These are phyloP conservation scores for Aaosphaeria pasadenensis DNA, from an alignment of 2,329 filamentous ascomycete species.

Conservation along the genomic window DNA sequence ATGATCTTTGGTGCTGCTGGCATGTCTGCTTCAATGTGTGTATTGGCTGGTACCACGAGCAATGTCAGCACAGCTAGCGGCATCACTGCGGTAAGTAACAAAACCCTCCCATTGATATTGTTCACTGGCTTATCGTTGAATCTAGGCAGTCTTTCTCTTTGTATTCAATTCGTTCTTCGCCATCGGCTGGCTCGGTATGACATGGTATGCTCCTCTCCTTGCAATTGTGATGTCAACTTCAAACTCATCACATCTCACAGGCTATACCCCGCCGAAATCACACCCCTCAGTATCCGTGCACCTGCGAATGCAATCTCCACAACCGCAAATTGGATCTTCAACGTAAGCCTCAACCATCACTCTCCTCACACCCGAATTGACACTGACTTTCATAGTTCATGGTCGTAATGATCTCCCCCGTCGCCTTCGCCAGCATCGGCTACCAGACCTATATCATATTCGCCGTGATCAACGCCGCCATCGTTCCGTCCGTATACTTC, in stretches of 20 bases:
- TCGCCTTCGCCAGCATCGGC: slow-evolving; percentile 55
- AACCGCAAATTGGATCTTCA: slow-evolving; percentile 79
- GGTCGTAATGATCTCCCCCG: slow-evolving; percentile 65
- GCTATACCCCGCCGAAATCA: slow-evolving; percentile 68
- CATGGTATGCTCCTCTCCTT: slow-evolving; percentile 42
- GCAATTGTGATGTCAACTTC: slow-evolving; percentile 5
- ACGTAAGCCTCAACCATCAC: slow-evolving; percentile 34
- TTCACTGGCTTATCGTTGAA: slow-evolving; percentile 9
- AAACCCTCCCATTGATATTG: slow-evolving; percentile 1
- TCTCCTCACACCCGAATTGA: slow-evolving; percentile 22
- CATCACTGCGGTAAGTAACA: slow-evolving; percentile 49
- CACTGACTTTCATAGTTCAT: slow-evolving; percentile 47
- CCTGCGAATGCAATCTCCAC: slow-evolving; percentile 85
- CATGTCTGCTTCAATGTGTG: slow-evolving; percentile 33
- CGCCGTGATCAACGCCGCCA: slow-evolving; percentile 55
- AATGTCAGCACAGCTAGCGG: slow-evolving; percentile 26
- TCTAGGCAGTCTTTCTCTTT: slow-evolving; percentile 73
- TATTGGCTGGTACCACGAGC: slow-evolving; percentile 32
- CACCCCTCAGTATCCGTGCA: slow-evolving; percentile 82
- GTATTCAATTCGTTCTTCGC: slow-evolving; percentile 94
- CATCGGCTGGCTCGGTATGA: slow-evolving; percentile 72
- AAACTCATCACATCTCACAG: slow-evolving; percentile 8
- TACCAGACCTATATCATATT: slow-evolving; percentile 58
- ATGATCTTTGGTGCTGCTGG: slow-evolving; percentile 39
- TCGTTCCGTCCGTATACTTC: slow-evolving; percentile 57